Conservation (phyloP, 768 basidiomycete genomes). For the Dictyophora rubrovolvata region DNA sequence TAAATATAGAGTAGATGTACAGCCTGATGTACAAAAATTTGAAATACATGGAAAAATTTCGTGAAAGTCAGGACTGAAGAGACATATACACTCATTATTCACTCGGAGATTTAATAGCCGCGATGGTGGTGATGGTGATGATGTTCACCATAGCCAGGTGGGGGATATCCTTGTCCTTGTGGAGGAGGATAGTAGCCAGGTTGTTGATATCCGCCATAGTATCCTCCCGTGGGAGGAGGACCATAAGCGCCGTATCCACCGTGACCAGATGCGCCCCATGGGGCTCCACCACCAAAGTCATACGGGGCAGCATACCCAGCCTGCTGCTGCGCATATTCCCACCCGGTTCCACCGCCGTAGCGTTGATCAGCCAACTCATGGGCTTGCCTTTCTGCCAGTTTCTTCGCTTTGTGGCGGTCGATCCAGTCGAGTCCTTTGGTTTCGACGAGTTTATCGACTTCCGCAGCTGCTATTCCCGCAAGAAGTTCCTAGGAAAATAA, state of each 20-base stretch:
- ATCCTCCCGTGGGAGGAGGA: background rate
- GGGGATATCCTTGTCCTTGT: constrained; percentile 1
- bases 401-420: constrained; percentile 15
- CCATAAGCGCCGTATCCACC: constrained; percentile 6
- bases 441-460: constrained; percentile 29
- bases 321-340: constrained; percentile 12
- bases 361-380: constrained; percentile 14
- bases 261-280: constrained; percentile 9
- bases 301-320: constrained; percentile 12
- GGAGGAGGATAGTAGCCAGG: constrained; percentile 3
- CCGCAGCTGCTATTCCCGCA: constrained; percentile 27
- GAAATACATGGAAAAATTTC: no score
- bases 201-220: background rate
- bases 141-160: constrained; percentile 1
- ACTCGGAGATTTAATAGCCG: background rate
- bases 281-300: constrained; percentile 10
- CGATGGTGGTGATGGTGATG: constrained; percentile 12
- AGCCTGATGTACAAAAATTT: no score
- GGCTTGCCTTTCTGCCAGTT: constrained; percentile 15
- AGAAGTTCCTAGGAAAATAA: constrained; percentile 20
- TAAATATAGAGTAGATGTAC: no score
- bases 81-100: background rate
- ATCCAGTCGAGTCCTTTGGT: constrained; percentile 24
- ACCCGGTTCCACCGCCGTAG: constrained; percentile 13
- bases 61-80: background rate